phyloP scores from a whole-genome alignment of 2,329 filamentous ascomycete species.

The Aspergillus aculeatus region DNA sequence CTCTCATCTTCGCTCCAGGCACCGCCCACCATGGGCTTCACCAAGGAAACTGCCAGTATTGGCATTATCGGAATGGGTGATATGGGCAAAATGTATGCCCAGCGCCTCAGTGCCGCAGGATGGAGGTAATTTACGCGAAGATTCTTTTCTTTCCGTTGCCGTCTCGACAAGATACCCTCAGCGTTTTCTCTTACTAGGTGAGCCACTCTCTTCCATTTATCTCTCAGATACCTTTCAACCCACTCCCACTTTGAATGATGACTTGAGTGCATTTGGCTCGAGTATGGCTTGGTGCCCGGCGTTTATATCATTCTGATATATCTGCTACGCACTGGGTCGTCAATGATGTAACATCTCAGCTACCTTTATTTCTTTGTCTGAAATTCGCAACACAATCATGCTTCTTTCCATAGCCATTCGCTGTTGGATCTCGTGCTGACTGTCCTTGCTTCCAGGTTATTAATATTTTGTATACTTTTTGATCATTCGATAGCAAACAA shows the following conservation, averaged over 20 bases:
- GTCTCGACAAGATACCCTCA: conserved; percentile 9
- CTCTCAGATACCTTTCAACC: conserved; percentile 7
- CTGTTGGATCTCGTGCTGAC: neutral
- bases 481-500: neutral
- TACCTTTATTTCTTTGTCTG: conserved; percentile 95
- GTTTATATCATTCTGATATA: conserved; percentile 74
- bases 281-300: conserved; percentile 71
- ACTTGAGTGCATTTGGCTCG: conserved; percentile 99
- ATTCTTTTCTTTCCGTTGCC: neutral
- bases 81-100: conserved; percentile 98
- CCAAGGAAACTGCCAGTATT: conserved; percentile 70
- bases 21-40: conserved; percentile 31
- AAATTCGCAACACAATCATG: conserved; percentile 38
- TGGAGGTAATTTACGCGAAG: conserved; percentile 65
- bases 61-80: conserved; percentile 99
- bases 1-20: neutral
- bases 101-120: conserved; percentile 80
- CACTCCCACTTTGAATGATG: conserved; percentile 66
- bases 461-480: neutral
- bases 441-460: neutral
- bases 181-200: conserved; percentile 35
- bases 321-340: conserved; percentile 61
- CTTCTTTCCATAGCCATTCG: neutral
- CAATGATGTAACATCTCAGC: conserved; percentile 99
- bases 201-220: conserved; percentile 13